Conservation (phyloP, 2,329 filamentous ascomycete species). For the Teratosphaeria pseudoeucalypti region DNA sequence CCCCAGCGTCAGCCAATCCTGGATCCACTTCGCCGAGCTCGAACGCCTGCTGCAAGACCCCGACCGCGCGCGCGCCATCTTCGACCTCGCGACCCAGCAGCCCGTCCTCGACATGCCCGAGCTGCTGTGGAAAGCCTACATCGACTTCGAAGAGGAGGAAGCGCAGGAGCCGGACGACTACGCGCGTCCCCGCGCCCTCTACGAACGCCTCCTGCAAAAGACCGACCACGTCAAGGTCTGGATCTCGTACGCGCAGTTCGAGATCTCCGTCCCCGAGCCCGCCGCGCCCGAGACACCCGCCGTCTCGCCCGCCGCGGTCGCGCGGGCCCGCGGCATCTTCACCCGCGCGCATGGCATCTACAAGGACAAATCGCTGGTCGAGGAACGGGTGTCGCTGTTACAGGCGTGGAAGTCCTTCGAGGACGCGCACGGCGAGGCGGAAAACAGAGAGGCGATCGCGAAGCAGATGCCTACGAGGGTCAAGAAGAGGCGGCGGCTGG, state of each 20-base stretch:
- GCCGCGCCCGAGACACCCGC: slow-evolving; percentile 47
- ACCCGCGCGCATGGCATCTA: slow-evolving; percentile 74
- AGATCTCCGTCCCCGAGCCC: slow-evolving; percentile 81
- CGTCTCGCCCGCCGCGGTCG: slow-evolving; percentile 59
- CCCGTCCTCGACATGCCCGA: slow-evolving; percentile 90
- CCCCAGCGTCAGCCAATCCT: slow-evolving; percentile 77
- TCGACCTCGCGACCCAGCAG: slow-evolving; percentile 78
- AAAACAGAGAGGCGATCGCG: slow-evolving; percentile 72
- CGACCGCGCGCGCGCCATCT: slow-evolving; percentile 80
- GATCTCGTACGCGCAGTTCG: slow-evolving; percentile 97
- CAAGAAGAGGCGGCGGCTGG: slow-evolving; percentile 84
- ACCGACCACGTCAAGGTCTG: slow-evolving; percentile 99
- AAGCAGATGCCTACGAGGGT: slow-evolving; percentile 88
- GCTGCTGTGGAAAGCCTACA: slow-evolving; percentile 93
- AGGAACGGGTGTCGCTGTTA: slow-evolving; percentile 85
- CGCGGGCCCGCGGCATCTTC: slow-evolving; percentile 72
- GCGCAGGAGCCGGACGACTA: slow-evolving; percentile 53
- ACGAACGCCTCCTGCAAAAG: slow-evolving; percentile 84
- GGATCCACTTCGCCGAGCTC: slow-evolving; percentile 92
- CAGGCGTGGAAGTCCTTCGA: slow-evolving; percentile 92
- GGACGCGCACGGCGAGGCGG: slow-evolving; percentile 63
- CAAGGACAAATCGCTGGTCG: slow-evolving; percentile 82
- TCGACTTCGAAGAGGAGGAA: slow-evolving; percentile 96
- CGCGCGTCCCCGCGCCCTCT: slow-evolving; percentile 67
- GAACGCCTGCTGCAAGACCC: slow-evolving; percentile 85